Evolutionary conservation across 2,329 filamentous ascomycete species (phyloP).

Genomic region (Talaromyces atroroseus): DNA sequence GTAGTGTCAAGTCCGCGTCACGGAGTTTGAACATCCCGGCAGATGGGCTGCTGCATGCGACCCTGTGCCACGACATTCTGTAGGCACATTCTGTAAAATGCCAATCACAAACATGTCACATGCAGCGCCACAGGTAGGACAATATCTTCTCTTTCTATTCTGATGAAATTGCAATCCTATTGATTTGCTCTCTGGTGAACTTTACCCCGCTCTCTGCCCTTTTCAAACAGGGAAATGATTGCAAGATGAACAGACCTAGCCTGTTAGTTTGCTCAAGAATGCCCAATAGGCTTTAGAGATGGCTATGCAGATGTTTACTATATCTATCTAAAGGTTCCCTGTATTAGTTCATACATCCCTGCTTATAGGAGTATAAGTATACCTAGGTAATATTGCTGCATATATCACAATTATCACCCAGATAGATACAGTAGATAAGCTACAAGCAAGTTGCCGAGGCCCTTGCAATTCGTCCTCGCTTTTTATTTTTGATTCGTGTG

Average conservation of each 20-base stretch:
- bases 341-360: not conserved
- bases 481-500: too few relatives aligned
- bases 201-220: too few relatives aligned
- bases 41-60: not conserved
- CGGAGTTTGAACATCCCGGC: too few relatives aligned
- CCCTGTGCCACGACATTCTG: not conserved
- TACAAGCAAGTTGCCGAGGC: too few relatives aligned
- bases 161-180: too few relatives aligned
- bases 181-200: too few relatives aligned
- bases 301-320: not conserved
- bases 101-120: not conserved
- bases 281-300: not conserved
- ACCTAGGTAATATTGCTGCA: not conserved
- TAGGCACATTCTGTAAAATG: not conserved
- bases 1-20: not conserved
- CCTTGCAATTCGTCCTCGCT: too few relatives aligned
- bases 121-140: not conserved
- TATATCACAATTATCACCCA: too few relatives aligned
- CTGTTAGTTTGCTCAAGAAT: not conserved
- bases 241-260: not conserved
- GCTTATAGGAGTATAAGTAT: too few relatives aligned
- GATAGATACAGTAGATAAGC: too few relatives aligned
- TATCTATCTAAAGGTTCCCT: not conserved
- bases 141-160: not conserved
- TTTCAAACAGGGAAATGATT: not conserved